Conservation (phyloP, 2,329 filamentous ascomycete species). For the Scytalidium sp. region DNA sequence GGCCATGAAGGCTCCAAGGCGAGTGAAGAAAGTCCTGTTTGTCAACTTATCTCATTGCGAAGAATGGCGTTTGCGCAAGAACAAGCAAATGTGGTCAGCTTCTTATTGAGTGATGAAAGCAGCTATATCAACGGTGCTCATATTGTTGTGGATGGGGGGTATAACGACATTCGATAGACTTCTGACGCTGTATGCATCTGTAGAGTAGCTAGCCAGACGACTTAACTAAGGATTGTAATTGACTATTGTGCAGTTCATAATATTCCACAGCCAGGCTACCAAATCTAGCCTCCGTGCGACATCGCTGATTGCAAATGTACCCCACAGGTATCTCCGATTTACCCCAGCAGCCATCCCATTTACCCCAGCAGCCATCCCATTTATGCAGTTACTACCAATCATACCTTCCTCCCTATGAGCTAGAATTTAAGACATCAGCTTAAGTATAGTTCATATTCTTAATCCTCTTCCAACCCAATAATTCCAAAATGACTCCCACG, state of each 20-base stretch:
- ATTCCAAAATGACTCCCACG: not conserved
- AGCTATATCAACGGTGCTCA: constrained; percentile 61
- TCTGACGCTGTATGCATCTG: not conserved
- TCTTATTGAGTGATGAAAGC: constrained; percentile 60
- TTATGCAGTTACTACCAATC: not conserved
- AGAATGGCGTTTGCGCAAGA: not conserved
- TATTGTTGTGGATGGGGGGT: constrained; percentile 58
- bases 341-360: not conserved
- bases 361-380: not conserved
- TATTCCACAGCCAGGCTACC: not conserved
- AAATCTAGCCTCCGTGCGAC: not conserved
- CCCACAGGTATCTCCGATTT: not conserved
- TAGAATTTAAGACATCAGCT: not conserved
- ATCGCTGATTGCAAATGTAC: not conserved
- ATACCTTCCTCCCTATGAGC: not conserved
- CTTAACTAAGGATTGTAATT: not conserved
- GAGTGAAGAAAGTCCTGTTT: not conserved
- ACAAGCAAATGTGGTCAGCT: constrained; percentile 46
- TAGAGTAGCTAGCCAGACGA: not conserved
- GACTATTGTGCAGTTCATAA: not conserved
- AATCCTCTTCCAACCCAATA: not conserved
- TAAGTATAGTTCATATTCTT: not conserved
- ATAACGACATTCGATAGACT: not conserved
- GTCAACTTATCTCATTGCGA: not conserved
- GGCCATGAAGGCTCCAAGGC: not conserved